A percentile compares a stretch with the other conserved stretches of the same genome.
Evolutionary conservation across 2,329 filamentous ascomycete species (phyloP).

Genomic region (Huntiella decipiens): DNA sequence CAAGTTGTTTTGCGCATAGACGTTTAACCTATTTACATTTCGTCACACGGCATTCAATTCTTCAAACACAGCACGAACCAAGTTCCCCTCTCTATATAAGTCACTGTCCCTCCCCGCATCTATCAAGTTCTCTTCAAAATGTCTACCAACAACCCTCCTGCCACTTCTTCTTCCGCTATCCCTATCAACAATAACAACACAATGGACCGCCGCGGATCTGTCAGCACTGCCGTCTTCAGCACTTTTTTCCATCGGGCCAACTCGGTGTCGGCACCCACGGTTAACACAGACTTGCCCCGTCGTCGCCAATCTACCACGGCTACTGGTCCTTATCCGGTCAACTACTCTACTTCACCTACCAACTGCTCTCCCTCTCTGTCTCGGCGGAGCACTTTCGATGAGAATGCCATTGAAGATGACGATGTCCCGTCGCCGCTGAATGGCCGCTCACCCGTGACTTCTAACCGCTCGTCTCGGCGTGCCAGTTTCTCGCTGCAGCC

Average conservation of each 20-base stretch:
- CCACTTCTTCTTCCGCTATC: conserved; percentile 4
- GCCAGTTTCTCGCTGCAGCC: conserved; percentile 8
- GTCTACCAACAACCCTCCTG: neutral
- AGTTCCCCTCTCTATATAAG: neutral
- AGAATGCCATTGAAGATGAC: conserved; percentile 54
- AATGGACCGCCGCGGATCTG: conserved; percentile 32
- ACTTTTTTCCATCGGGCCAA: conserved; percentile 38
- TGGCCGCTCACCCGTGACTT: conserved; percentile 4
- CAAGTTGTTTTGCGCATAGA: too few species aligned
- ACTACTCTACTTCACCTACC: neutral
- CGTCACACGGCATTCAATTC: neutral
- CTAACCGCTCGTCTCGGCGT: conserved; percentile 6
- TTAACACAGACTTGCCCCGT: conserved; percentile 30
- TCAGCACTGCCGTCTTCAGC: conserved; percentile 36
- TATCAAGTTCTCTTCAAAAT: too few species aligned
- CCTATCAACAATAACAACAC: conserved; percentile 18
- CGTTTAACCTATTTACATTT: neutral
- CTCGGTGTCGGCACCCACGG: conserved; percentile 27
- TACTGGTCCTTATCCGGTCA: neutral
- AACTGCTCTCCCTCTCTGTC: conserved; percentile 20
- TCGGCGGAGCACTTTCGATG: conserved; percentile 53
- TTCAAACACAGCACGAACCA: neutral
- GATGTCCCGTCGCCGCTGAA: conserved; percentile 25
- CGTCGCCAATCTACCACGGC: conserved; percentile 33
- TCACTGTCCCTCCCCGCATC: neutral